Evolutionary conservation across 78 protist species (phyloP), one percentile per base, ranked within the genome.

Genomic region (Guillardia theta): DNA sequence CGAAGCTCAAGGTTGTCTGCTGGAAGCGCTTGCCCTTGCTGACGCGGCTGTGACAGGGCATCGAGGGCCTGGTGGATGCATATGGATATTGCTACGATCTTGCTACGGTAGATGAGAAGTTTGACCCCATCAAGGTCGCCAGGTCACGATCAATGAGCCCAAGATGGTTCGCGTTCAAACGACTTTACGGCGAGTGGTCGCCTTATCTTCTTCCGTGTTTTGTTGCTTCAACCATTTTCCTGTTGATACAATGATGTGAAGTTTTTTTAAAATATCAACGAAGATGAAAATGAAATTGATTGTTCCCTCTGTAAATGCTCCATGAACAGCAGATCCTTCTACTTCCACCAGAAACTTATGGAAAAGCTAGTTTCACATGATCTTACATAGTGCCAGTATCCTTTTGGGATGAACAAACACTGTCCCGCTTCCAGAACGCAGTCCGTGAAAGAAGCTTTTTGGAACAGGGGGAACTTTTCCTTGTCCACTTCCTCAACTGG

Each of bases 311-410:
- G n/a, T n/a, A n/a, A n/a, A n/a, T n/a, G n/a, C n/a, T n/a, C n/a
- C n/a, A n/a, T n/a, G n/a, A n/a, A n/a, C n/a, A n/a, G n/a, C n/a
- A n/a, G n/a, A n/a, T n/a, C n/a, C n/a, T n/a, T n/a, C n/a, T n/a
- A n/a, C n/a, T n/a, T n/a, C n/a, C n/a, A n/a, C n/a, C n/a, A n/a
- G n/a, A n/a, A n/a, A n/a, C n/a, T n/a, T n/a, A n/a, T 1, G 70
- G 27, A 6, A 30, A 30, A 30, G 70, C 39, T 1, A 58, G 70
- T 3, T 24, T 1, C 39, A 50, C 10, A 50, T 46, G 95, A 94
- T 37, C 96, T 33, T 43, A 95, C 96, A 48, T 88, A 95, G 47
- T 96, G 97, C 93, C 93, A 96, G 37, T 62, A 58, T 64, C 94
- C 62, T 27, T 41, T 33, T 21, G 97, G 97, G 45, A 96, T 95